A percentile compares a stretch with the other conserved stretches of the same genome.
Conservation (phyloP, 2,329 filamentous ascomycete species). For the Cladosporium sp. region DNA sequence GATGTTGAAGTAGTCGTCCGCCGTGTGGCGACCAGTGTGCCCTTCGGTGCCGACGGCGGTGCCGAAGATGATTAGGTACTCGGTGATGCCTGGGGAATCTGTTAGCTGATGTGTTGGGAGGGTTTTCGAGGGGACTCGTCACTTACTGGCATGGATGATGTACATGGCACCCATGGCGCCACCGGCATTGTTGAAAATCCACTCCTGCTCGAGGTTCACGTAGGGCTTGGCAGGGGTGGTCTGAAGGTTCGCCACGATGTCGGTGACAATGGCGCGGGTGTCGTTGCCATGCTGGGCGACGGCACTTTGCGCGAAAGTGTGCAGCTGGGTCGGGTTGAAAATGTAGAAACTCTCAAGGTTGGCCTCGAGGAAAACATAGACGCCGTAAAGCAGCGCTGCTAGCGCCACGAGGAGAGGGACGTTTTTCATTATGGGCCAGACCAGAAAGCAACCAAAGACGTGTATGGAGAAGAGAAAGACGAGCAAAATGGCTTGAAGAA, state of each 20-base stretch:
- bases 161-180: constrained; percentile 92
- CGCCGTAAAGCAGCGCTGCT: constrained; percentile 50
- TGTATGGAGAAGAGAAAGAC: not conserved
- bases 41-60: constrained; percentile 81
- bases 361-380: constrained; percentile 55
- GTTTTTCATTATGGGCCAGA: constrained; percentile 30
- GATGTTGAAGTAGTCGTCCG: constrained; percentile 95
- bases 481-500: not conserved
- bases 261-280: constrained; percentile 63
- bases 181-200: constrained; percentile 89
- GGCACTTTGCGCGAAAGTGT: constrained; percentile 63
- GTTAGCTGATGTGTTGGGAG: no score
- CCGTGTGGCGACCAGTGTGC: constrained; percentile 82
- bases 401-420: constrained; percentile 53
- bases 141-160: constrained; percentile 76
- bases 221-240: constrained; percentile 34
- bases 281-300: constrained; percentile 70
- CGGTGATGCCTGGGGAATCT: constrained; percentile 60
- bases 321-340: constrained; percentile 65
- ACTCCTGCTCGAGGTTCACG: constrained; percentile 57
- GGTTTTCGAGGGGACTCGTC: no score
- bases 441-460: no score
- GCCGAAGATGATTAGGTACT: constrained; percentile 88
- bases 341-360: constrained; percentile 62
- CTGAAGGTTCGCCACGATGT: constrained; percentile 66